Evolutionary conservation across 768 basidiomycete genomes (phyloP).

Genomic region (Leccinum boreale): DNA sequence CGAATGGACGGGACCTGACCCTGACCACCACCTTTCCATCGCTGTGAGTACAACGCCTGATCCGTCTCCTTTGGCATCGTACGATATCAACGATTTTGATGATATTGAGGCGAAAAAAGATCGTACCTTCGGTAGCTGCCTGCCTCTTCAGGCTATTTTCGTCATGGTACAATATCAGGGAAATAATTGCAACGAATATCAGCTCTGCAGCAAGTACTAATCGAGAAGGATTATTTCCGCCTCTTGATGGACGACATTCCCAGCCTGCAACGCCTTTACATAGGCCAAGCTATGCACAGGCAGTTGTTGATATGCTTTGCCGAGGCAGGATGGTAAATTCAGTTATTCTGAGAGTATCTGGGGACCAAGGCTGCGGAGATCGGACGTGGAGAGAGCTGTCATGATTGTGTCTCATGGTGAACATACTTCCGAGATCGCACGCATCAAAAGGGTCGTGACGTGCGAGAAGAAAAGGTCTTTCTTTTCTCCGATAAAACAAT

Average conservation of each 20-base stretch:
- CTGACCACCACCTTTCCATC: conserved; percentile 59
- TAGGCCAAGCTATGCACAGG: conserved; percentile 46
- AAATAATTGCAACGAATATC: conserved; percentile 49
- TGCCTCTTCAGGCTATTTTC: conserved; percentile 26
- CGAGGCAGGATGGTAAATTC: conserved; percentile 25
- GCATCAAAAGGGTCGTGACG: conserved; percentile 38
- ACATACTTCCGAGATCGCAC: conserved; percentile 23
- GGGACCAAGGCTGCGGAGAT: conserved; percentile 49
- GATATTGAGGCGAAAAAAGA: conserved; percentile 8
- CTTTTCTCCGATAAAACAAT: background rate
- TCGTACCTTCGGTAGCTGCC: conserved; percentile 21
- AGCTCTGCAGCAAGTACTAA: conserved; percentile 32
- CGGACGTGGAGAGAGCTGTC: conserved; percentile 43
- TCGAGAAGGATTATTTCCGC: conserved; percentile 11
- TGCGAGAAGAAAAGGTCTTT: conserved; percentile 42
- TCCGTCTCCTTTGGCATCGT: background rate
- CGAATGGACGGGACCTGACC: conserved; percentile 59
- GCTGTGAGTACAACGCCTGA: conserved; percentile 40
- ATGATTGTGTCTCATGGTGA: conserved; percentile 7
- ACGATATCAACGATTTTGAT: background rate
- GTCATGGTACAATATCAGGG: conserved; percentile 42
- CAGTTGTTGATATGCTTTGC: conserved; percentile 38
- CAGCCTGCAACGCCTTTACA: conserved; percentile 39
- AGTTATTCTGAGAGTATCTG: conserved; percentile 53
- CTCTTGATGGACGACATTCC: conserved; percentile 38